Evolutionary conservation across 2,329 filamentous ascomycete species (phyloP).

Genomic region (Lachnellula suecica): DNA sequence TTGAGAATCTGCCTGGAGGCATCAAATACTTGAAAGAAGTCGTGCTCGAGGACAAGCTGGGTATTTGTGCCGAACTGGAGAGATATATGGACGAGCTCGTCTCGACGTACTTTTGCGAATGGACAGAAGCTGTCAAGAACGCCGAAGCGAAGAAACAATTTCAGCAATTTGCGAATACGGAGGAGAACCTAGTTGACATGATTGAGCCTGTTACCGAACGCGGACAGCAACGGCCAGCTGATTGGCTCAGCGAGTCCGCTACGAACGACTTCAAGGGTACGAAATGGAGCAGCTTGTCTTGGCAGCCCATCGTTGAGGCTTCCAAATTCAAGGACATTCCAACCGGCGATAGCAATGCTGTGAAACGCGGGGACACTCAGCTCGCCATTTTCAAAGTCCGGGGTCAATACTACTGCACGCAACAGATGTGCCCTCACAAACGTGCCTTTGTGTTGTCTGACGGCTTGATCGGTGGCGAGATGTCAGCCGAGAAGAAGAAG

Average conservation of each 20-base stretch:
- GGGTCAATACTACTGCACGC: constrained; percentile 78
- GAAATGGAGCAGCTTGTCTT: constrained; percentile 66
- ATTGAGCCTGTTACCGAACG: constrained; percentile 73
- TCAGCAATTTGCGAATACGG: constrained; percentile 80
- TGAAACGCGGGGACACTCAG: constrained; percentile 88
- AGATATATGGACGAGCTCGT: constrained; percentile 86
- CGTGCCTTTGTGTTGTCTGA: constrained; percentile 87
- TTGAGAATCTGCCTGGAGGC: constrained; percentile 80
- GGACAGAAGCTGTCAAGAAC: constrained; percentile 76
- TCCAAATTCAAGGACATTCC: constrained; percentile 68
- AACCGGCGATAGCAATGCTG: constrained; percentile 71
- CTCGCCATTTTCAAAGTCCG: constrained; percentile 82
- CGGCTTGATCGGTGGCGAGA: constrained; percentile 73
- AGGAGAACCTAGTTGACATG: constrained; percentile 64
- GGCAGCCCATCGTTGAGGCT: constrained; percentile 77
- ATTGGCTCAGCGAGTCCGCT: constrained; percentile 71
- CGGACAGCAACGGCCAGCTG: constrained; percentile 69
- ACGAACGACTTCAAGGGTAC: constrained; percentile 70
- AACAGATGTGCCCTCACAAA: constrained; percentile 96
- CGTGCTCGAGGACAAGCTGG: constrained; percentile 80
- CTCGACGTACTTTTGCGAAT: constrained; percentile 84
- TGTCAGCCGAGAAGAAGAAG: constrained; percentile 50
- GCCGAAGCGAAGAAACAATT: constrained; percentile 70
- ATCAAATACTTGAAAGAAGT: constrained; percentile 82
- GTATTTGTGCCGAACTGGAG: constrained; percentile 81